A percentile compares a stretch with the other conserved stretches of the same genome.
Conservation (phyloP, 805 yeast species). For the Pichia thaimueangensis region DNA sequence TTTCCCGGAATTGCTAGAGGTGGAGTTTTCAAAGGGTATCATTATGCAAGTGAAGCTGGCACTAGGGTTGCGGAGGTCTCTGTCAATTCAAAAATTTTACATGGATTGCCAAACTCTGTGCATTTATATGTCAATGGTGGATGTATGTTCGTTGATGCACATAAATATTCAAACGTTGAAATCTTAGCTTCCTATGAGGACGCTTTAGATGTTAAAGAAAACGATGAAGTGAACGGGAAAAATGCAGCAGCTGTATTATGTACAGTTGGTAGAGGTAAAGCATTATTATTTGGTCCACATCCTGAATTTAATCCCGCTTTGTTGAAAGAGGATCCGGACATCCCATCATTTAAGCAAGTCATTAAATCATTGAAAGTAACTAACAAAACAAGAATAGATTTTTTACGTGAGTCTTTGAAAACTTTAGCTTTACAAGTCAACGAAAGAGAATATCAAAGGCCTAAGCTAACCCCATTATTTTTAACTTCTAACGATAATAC, state of each 20-base stretch:
- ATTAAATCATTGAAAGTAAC: slow-evolving; percentile 35
- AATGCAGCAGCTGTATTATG: slow-evolving; percentile 71
- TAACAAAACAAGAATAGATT: slow-evolving; percentile 45
- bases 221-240: slow-evolving; percentile 14
- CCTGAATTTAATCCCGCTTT: slow-evolving; percentile 72
- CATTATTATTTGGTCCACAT: slow-evolving; percentile 76
- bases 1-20: slow-evolving; percentile 85
- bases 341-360: slow-evolving; percentile 28
- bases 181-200: slow-evolving; percentile 66
- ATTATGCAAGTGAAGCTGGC: slow-evolving; percentile 71
- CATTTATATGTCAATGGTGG: slow-evolving; percentile 82
- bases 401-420: slow-evolving; percentile 49
- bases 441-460: slow-evolving; percentile 42
- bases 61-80: slow-evolving; percentile 51
- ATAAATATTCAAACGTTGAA: slow-evolving; percentile 51
- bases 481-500: slow-evolving; percentile 38
- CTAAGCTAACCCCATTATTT: slow-evolving; percentile 63
- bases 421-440: slow-evolving; percentile 69
- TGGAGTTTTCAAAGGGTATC: slow-evolving; percentile 72
- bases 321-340: slow-evolving; percentile 29
- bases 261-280: slow-evolving; percentile 67
- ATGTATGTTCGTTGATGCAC: slow-evolving; percentile 73
- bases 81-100: slow-evolving; percentile 31
- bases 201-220: slow-evolving; percentile 42
- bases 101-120: slow-evolving; percentile 25